These are phyloP conservation scores for Aspergillus aculeatinus DNA, from an alignment of 2,329 filamentous ascomycete species.

Conservation along the genomic window DNA sequence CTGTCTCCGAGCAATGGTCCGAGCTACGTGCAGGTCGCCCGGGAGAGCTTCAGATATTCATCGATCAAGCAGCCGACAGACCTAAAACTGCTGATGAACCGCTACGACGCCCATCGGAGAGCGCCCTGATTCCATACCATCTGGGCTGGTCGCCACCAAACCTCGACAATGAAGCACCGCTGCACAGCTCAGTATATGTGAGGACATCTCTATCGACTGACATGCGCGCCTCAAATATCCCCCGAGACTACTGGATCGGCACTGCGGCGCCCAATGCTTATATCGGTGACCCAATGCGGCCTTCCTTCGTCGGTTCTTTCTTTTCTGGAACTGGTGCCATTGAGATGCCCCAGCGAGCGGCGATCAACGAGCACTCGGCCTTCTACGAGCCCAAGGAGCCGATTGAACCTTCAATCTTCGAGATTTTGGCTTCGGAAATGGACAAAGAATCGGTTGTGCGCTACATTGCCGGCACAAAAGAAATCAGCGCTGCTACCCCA, in stretches of 20 bases:
- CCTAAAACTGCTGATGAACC: slow-evolving; percentile 63
- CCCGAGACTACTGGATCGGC: slow-evolving; percentile 36
- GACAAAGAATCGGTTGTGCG: slow-evolving; percentile 80
- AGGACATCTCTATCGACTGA: slow-evolving; percentile 68
- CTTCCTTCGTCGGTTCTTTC: slow-evolving; percentile 39
- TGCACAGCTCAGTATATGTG: slow-evolving; percentile 77
- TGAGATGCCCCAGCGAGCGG: slow-evolving; percentile 32
- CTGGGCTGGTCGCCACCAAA: slow-evolving; percentile 82
- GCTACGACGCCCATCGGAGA: slow-evolving; percentile 62
- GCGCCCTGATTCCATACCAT: slow-evolving; percentile 80
- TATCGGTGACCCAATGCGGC: slow-evolving; percentile 26
- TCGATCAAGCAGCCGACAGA: slow-evolving; percentile 67
- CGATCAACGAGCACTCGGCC: slow-evolving; percentile 40
- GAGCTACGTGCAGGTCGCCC: slow-evolving; percentile 45
- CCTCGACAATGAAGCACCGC: slow-evolving; percentile 68
- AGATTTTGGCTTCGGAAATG: slow-evolving; percentile 75
- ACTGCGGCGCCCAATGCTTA: slow-evolving; percentile 27
- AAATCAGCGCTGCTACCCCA: slow-evolving; percentile 86
- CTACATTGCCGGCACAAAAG: slow-evolving; percentile 67
- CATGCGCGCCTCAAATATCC: slow-evolving; percentile 61
- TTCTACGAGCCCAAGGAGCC: slow-evolving; percentile 61
- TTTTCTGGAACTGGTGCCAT: slow-evolving; percentile 37
- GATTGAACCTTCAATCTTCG: slow-evolving; percentile 66
- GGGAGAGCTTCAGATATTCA: slow-evolving; percentile 75
- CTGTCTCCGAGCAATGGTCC: slow-evolving; percentile 62